phyloP scores from a whole-genome alignment of 2,329 filamentous ascomycete species.

The Fusarium papillatum region DNA sequence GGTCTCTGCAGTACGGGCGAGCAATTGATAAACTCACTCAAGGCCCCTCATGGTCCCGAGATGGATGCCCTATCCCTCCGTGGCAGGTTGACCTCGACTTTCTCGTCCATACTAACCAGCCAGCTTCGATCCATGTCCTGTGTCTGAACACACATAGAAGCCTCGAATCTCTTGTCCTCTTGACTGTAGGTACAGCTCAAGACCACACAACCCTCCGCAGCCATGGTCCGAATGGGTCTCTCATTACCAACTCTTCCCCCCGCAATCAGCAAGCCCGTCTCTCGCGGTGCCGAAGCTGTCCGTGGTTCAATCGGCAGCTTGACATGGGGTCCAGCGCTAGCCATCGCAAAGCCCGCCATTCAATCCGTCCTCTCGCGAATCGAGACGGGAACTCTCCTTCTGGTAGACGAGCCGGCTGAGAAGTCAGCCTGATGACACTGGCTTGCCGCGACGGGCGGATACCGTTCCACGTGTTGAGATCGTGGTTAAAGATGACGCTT shows the following conservation, averaged over 20 bases:
- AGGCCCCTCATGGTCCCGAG: background rate
- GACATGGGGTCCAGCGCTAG: constrained; percentile 62
- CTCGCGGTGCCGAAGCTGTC: constrained; percentile 54
- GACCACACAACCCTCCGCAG: background rate
- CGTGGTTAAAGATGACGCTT: constrained; percentile 73
- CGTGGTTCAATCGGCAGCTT: constrained; percentile 58
- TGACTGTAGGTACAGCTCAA: background rate
- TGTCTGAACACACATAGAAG: background rate
- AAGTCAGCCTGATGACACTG: constrained; percentile 52
- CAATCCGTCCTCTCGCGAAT: constrained; percentile 61
- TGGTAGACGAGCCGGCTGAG: constrained; percentile 61
- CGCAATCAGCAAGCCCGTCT: constrained; percentile 54
- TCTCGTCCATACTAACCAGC: background rate
- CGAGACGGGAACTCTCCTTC: constrained; percentile 60
- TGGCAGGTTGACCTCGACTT: background rate
- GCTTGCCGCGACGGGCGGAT: constrained; percentile 50
- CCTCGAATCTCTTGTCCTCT: background rate
- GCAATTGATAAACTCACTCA: background rate
- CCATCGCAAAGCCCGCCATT: constrained; percentile 60
- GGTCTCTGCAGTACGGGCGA: background rate
- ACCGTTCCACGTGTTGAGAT: constrained; percentile 64
- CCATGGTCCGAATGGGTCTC: constrained; percentile 17
- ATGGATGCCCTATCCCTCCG: background rate
- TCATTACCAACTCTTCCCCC: constrained; percentile 52
- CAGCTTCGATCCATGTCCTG: background rate